These are phyloP conservation scores for Pyrenula aspistea DNA, from an alignment of 495 filamentous ascomycete species.

Conservation along the genomic window DNA sequence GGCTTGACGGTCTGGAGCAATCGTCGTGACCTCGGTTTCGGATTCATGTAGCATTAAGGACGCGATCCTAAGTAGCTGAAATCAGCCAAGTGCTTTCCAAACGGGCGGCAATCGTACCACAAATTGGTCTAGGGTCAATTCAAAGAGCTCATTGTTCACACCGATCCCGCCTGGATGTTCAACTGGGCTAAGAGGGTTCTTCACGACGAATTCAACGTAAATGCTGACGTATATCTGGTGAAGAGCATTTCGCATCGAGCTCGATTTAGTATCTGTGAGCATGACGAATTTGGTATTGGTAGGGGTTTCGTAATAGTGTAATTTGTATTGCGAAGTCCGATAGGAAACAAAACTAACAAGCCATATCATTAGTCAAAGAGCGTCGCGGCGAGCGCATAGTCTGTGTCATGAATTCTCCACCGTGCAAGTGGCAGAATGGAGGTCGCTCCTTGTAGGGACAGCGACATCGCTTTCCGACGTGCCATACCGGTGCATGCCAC, in stretches of 20 bases:
- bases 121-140: constrained; percentile 81
- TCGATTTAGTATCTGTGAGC: constrained; percentile 81
- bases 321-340: constrained; percentile 87
- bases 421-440: no score
- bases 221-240: constrained; percentile 98
- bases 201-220: constrained; percentile 94
- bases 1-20: no score
- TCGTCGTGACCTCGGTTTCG: not conserved
- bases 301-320: constrained; percentile 97
- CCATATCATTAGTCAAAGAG: not conserved
- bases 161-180: constrained; percentile 83
- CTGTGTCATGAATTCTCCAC: no score
- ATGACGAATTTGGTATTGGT: constrained; percentile 93
- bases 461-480: no score
- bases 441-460: no score
- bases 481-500: no score
- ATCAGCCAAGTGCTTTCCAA: not conserved
- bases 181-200: constrained; percentile 80
- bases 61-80: not conserved
- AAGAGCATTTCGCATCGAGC: constrained; percentile 81
- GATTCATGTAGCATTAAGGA: constrained; percentile 1
- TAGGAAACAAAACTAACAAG: constrained; percentile 68
- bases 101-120: constrained; percentile 32
- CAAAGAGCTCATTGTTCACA: constrained; percentile 90
- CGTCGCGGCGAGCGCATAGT: no score